Conservation (phyloP, 768 basidiomycete genomes). For the Tricholoma saponaceum region DNA sequence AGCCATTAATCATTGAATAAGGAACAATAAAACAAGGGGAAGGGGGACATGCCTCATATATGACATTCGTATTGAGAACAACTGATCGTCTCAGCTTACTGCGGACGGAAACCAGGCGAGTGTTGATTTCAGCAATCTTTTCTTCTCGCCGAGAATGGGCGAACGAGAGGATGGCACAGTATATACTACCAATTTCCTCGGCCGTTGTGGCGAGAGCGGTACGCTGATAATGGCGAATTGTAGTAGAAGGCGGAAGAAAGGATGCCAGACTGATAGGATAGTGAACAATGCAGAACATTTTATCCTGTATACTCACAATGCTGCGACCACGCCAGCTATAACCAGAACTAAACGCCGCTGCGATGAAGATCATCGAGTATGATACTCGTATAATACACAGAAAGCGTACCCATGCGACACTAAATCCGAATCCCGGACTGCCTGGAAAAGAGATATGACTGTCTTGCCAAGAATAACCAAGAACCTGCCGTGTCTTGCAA, state of each 20-base stretch:
- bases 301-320: conserved; percentile 49
- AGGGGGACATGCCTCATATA: conserved; percentile 51
- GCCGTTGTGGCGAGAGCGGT: conserved; percentile 64
- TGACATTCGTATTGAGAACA: conserved; percentile 50
- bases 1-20: not conserved
- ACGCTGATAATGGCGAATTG: conserved; percentile 72
- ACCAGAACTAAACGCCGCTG: conserved; percentile 71
- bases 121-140: conserved; percentile 52
- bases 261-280: conserved; percentile 50
- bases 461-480: conserved; percentile 75
- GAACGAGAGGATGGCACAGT: conserved; percentile 74
- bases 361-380: not conserved
- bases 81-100: conserved; percentile 66
- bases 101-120: conserved; percentile 69
- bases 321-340: conserved; percentile 65
- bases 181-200: conserved; percentile 62
- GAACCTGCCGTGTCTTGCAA: conserved; percentile 36
- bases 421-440: conserved; percentile 55
- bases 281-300: not conserved
- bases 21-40: not conserved
- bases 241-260: conserved; percentile 70
- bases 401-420: conserved; percentile 67
- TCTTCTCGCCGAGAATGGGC: conserved; percentile 52
- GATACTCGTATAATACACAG: not conserved
- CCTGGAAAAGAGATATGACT: conserved; percentile 40